phyloP scores from a whole-genome alignment of 306 rosid species.

The Vigna trinervia region DNA sequence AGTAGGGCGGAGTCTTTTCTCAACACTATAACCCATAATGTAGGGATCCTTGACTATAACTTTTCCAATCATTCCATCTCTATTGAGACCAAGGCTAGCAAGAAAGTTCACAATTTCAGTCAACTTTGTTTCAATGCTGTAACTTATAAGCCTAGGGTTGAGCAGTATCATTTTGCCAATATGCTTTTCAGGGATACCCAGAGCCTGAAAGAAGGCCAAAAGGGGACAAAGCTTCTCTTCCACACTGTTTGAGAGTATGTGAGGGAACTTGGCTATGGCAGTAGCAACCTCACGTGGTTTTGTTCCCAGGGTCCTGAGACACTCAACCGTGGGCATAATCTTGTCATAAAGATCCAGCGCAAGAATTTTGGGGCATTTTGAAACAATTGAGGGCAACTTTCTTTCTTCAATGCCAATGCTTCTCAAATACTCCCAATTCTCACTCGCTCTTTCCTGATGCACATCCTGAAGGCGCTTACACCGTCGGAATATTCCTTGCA shows the following conservation, averaged over 20 bases:
- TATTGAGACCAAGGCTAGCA: slow-evolving; percentile 70
- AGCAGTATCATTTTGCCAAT: slow-evolving; percentile 79
- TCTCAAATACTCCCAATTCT: slow-evolving; percentile 83
- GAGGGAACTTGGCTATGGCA: slow-evolving; percentile 84
- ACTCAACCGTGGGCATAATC: slow-evolving; percentile 82
- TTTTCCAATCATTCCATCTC: slow-evolving; percentile 82
- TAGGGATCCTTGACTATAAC: slow-evolving; percentile 77
- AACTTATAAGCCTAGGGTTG: slow-evolving; percentile 93
- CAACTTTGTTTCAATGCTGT: slow-evolving; percentile 82
- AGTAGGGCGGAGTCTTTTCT: slow-evolving; percentile 78
- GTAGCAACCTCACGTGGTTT: slow-evolving; percentile 77
- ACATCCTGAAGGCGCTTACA: slow-evolving; percentile 75
- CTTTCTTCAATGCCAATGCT: slow-evolving; percentile 85
- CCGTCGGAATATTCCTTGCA: slow-evolving; percentile 68
- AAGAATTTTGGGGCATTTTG: slow-evolving; percentile 90
- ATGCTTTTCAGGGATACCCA: slow-evolving; percentile 82
- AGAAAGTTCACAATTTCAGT: slow-evolving; percentile 72
- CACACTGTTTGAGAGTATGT: slow-evolving; percentile 75
- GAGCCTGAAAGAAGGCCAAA: slow-evolving; percentile 84
- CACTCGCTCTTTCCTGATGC: slow-evolving; percentile 69
- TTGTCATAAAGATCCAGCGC: slow-evolving; percentile 76
- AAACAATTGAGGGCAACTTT: slow-evolving; percentile 78
- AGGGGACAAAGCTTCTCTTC: slow-evolving; percentile 97
- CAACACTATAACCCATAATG: slow-evolving; percentile 87
- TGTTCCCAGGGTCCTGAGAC: slow-evolving; percentile 74